Percentiles rank a stretch among this genome's conserved stretches.
Conservation (phyloP, 164 flowering plant genomes). For the Saururus chinensis region DNA sequence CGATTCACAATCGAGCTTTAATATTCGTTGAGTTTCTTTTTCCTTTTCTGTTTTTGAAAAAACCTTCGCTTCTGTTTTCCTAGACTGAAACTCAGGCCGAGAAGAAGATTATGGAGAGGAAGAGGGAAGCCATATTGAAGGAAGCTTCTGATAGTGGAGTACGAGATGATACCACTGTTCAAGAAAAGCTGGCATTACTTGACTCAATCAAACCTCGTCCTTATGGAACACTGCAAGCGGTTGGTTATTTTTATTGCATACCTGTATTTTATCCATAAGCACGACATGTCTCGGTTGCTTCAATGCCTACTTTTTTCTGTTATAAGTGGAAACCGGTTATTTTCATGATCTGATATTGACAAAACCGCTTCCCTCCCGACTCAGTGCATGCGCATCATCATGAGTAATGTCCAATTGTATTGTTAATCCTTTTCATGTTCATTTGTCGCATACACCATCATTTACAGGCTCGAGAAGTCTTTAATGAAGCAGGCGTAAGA, state of each 20-base stretch:
- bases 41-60: conserved; percentile 1
- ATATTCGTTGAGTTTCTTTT: neutral
- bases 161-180: conserved; percentile 18
- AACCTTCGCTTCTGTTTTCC: conserved; percentile 3
- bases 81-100: conserved; percentile 83
- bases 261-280: no score
- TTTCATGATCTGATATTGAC: no score
- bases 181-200: conserved; percentile 35
- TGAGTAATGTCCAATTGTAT: no score
- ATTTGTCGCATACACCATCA: neutral
- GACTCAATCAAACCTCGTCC: conserved; percentile 42
- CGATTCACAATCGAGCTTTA: no score
- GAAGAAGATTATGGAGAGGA: conserved; percentile 47
- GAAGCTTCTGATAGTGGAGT: conserved; percentile 32
- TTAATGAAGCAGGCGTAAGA: conserved; percentile 51
- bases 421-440: neutral
- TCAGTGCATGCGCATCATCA: no score
- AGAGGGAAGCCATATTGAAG: conserved; percentile 37
- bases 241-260: conserved; percentile 11
- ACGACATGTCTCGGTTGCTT: no score
- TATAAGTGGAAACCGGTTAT: no score
- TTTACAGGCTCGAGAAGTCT: conserved; percentile 48
- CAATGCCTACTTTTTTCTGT: no score
- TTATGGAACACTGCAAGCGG: conserved; percentile 58
- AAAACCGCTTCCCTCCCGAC: no score